phyloP scores from a whole-genome alignment of 129 eudicot species.

The Chrysanthemum lavandulifolium region DNA sequence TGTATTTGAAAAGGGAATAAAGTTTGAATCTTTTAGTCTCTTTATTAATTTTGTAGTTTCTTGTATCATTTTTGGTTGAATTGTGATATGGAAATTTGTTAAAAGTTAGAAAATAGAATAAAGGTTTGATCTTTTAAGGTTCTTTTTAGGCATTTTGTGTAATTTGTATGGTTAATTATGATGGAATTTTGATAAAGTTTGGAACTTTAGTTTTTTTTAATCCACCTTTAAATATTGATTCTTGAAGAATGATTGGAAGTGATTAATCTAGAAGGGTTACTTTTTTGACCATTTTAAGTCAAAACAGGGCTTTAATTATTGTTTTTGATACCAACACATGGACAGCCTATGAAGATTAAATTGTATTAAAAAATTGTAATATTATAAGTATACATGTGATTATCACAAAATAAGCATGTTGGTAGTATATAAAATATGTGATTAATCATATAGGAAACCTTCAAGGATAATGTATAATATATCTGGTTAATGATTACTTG shows the following conservation, averaged over 20 bases:
- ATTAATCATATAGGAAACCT: not conserved
- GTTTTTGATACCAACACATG: too few relatives aligned
- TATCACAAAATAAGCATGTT: too few relatives aligned
- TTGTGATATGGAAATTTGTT: not conserved
- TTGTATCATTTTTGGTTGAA: not conserved
- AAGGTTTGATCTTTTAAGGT: conserved; percentile 7
- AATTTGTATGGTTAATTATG: not conserved
- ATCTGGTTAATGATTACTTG: not conserved
- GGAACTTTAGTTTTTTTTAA: not conserved
- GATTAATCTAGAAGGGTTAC: not conserved
- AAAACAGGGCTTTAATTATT: not conserved
- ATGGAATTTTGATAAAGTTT: not conserved
- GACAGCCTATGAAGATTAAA: too few relatives aligned
- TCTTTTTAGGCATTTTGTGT: not conserved
- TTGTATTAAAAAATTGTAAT: too few relatives aligned
- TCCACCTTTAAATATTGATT: not conserved
- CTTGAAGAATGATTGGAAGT: not conserved
- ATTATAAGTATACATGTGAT: too few relatives aligned
- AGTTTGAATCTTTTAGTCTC: too few relatives aligned
- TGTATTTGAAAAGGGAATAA: too few relatives aligned
- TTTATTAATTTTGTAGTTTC: not conserved
- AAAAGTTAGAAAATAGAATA: conserved; percentile 3
- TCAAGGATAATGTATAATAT: too few relatives aligned
- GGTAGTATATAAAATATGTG: not conserved
- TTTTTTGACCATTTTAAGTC: conserved; percentile 8